These are phyloP conservation scores for Myriosclerotinia scirpicola DNA, from an alignment of 2,329 filamentous ascomycete species.

Conservation along the genomic window DNA sequence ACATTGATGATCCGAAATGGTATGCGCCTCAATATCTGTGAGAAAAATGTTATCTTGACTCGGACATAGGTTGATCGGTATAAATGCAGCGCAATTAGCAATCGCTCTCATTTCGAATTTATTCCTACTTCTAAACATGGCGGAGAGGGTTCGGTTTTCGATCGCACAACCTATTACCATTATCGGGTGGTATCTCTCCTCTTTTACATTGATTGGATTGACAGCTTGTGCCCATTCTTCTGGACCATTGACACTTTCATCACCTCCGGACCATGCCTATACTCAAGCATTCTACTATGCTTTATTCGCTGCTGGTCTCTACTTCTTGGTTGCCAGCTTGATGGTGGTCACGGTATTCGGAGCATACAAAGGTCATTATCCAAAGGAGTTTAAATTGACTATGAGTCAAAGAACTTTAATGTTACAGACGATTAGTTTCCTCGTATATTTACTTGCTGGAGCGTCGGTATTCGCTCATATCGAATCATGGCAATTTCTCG, in stretches of 20 bases:
- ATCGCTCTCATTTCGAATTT: constrained; percentile 77
- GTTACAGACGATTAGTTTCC: constrained; percentile 83
- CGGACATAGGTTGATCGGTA: constrained; percentile 58
- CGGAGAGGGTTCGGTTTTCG: constrained; percentile 73
- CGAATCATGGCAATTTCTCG: constrained; percentile 73
- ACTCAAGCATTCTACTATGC: constrained; percentile 88
- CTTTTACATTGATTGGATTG: constrained; percentile 66
- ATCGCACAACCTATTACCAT: constrained; percentile 84
- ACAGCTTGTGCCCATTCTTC: constrained; percentile 56
- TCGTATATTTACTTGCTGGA: constrained; percentile 77
- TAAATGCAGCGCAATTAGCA: constrained; percentile 76
- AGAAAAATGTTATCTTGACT: not conserved
- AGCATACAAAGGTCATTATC: constrained; percentile 68
- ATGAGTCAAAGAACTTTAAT: constrained; percentile 84
- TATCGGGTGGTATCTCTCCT: constrained; percentile 68
- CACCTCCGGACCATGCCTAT: constrained; percentile 57
- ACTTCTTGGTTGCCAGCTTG: constrained; percentile 74
- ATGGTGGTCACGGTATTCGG: constrained; percentile 79
- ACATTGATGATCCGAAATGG: constrained; percentile 70
- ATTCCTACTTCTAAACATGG: constrained; percentile 85
- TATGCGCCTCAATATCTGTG: constrained; percentile 41
- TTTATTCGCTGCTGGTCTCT: constrained; percentile 72
- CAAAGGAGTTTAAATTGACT: constrained; percentile 75
- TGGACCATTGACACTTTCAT: constrained; percentile 53
- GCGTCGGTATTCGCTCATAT: constrained; percentile 72